Base-by-base conservation (phyloP, 1,284 basidiomycete genomes). In the Leccinum fallax region DNA sequence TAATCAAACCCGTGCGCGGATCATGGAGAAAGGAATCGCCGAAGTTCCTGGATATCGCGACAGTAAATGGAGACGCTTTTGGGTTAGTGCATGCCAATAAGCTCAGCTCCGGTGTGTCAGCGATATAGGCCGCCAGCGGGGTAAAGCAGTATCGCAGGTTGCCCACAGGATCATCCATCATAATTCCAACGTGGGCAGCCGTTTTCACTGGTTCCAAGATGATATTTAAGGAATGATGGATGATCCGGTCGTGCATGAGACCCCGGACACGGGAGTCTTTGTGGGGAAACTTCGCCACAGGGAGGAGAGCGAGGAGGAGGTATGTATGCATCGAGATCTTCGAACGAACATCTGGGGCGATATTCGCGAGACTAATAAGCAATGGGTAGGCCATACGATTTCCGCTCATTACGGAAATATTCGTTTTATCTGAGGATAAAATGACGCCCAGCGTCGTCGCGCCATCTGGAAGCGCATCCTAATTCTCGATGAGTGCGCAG, bases 271-370 rank as follows among this genome's bases (percentile, higher is more conserved):
- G 32, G 13, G 19, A 19, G 13, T 53, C 21, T n/a, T 53, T 58
- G 9, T 58, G 53, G 4, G 40, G 8, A n/a, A 74, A 78, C 30
- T 68, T 73, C 4, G 74, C 61, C 1, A 74, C 75, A 16, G 49
- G 49, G 3, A 78, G 58, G 0, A 78, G 64, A n/a, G 71, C 74
- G 26, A 72, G 58, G 0, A 78, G 67, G 1, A 71, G 48, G 55
- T 73, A 76, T 1, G 66, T 59, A 60, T 77, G 68, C 28, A 71
- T 63, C 0, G 66, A 70, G 13, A 71, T 64, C 60, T 78, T 78
- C 49, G 64, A 68, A 28, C 28, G 28, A 28, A 28, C 28, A 28
- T 28, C 28, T 21, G 46, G 46, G 6, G 46, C 24, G 67, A 36
- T 69, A 16, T 53, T 53, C 16, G 51, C 28, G 28, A 53, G 51